Base-by-base conservation (phyloP, 2,329 filamentous ascomycete genomes). In the Fusarium sulawesiense region DNA sequence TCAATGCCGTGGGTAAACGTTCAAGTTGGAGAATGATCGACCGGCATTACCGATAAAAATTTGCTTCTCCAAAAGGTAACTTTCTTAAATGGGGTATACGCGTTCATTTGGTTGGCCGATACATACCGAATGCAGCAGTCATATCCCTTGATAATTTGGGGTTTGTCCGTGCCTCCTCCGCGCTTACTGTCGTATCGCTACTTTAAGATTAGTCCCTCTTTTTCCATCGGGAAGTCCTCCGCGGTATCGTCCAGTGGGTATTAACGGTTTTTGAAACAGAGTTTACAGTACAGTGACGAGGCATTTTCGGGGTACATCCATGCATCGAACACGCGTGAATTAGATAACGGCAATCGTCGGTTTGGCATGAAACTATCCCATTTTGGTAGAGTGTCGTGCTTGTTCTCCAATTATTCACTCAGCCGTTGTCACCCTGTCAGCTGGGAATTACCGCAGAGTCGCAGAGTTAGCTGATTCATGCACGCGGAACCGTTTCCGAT, bases 221-320 rank as follows among this genome's bases (percentile, higher is more conserved):
- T 41, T 61, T 41, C 61, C 54, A 48, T 60, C 55, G 29, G 61
- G 61, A 60, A 65, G 13, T 14, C 20, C 37, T 65, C 60, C 62
- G 53, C 60, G 60, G 29, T 44, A 60, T 30, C 29, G 27, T 21
- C 21, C 21, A 21, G 21, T 27, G 27, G 27, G 4, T 27, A 27
- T 1, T 25, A 25, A 45, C 56, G 44, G 47, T 12, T 18, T 37
- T 37, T n/a, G 34, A 37, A 37, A 37, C 34, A 37, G 44, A 53
- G 46, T 18, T 23, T 30, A 30, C 29, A 27, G 25, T 25, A 51
- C 25, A 57, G 25, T 34, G 13, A 53, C 55, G 47, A 41, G 55
- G 55, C 27, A 53, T 42, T 57, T 57, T 37, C 32, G 27, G n/a
- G 11, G 21, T 37, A 37, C 27, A 29, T 18, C 3, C 32, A 8